Base-by-base conservation (phyloP, 78 protist genomes). In the Emiliania huxleyi region DNA sequence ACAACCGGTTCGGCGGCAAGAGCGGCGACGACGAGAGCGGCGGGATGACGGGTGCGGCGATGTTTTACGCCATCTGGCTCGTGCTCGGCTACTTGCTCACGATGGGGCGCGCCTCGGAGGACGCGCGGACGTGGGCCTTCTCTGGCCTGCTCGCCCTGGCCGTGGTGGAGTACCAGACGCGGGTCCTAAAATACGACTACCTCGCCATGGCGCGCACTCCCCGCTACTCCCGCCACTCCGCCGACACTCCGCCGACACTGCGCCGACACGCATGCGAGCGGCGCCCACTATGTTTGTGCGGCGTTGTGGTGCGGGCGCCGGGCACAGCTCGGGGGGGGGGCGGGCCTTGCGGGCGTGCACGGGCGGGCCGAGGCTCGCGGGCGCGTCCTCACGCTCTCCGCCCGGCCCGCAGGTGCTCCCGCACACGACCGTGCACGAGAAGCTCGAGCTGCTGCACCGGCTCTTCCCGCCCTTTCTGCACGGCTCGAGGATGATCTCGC, bases 101-200 rank as follows among this genome's bases (percentile, higher is more conserved):
- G n/a, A 77, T 77, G 87, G 87, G 87, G 35, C 38, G 42, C n/a
- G 43, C 49, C 8, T 37, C 45, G 21, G 45, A 40, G 46, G 43
- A 77, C 5, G 44, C 48, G 26, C 87, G 87, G 40, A 40, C 45
- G 38, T 77, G 87, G 87, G 44, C 45, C 46, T 77, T 42, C 87
- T 37, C 87, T 0, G 87, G 87, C 12, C n/a, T 77, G 23, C 43
- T 77, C 87, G 87, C 87, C n/a, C 87, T 77, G n/a, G 87, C 87
- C 6, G 87, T 77, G n/a, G 0, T 25, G n/a, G 87, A 77, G n/a
- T 77, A 77, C n/a, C 87, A 77, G 87, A 23, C 37, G 35, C 87
- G 87, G 29, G 4, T 77, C 87, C 43, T 42, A 4, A 5, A 5
- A 46, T 2, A 8, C 15, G 87, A 77, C n/a, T 77, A 42, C 12